Evolutionary conservation across 1,284 basidiomycete genomes (phyloP).

Genomic region (Rhizopogon parksii): DNA sequence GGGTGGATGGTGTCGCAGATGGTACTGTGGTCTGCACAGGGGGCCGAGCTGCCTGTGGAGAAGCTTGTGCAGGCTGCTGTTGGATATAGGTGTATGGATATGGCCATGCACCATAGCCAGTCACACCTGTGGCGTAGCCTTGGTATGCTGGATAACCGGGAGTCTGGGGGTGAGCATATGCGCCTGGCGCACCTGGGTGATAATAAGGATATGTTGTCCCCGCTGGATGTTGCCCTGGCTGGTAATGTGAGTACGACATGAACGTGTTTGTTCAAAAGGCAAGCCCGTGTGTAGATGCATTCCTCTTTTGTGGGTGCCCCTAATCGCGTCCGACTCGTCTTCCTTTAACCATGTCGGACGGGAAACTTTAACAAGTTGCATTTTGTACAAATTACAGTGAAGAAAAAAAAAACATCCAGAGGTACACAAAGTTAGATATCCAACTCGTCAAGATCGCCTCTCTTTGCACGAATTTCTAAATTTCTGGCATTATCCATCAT

Average conservation of each 20-base stretch:
- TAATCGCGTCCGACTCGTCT: neutral
- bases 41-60: constrained; percentile 31
- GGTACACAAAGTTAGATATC: neutral
- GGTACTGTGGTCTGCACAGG: constrained; percentile 28
- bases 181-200: constrained; percentile 32
- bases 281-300: neutral
- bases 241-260: constrained; percentile 33
- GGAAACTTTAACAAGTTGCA: too few relatives aligned
- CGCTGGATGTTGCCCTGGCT: constrained; percentile 28
- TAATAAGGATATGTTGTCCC: constrained; percentile 48
- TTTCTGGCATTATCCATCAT: constrained; percentile 68
- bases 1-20: constrained; percentile 15
- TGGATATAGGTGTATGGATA: constrained; percentile 53
- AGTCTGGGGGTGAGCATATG: constrained; percentile 23
- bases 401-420: neutral
- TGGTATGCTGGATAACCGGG: constrained; percentile 40
- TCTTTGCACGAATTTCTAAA: constrained; percentile 47
- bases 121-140: constrained; percentile 35
- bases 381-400: neutral
- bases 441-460: constrained; percentile 32
- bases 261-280: neutral
- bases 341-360: too few relatives aligned
- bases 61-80: constrained; percentile 31
- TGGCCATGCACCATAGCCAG: constrained; percentile 52
- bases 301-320: neutral